A percentile compares a stretch with the other conserved stretches of the same genome.
These are phyloP conservation scores for Citeromyces matritensis DNA, from an alignment of 805 yeast genomes.

Conservation along the genomic window DNA sequence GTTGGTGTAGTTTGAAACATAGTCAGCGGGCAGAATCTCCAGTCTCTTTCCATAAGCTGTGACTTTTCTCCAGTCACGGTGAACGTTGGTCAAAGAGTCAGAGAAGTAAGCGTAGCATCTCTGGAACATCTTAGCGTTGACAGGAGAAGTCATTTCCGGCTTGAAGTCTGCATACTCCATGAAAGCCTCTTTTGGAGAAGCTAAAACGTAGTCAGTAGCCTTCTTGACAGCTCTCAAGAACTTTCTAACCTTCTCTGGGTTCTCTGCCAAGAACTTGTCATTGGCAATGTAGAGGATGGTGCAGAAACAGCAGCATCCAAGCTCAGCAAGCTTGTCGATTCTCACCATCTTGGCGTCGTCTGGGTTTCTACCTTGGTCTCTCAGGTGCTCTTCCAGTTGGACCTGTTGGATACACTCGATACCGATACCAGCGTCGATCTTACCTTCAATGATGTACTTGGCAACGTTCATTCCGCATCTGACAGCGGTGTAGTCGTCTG, in stretches of 20 bases:
- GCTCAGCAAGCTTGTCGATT: slow-evolving; percentile 37
- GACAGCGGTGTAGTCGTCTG: slow-evolving; percentile 39
- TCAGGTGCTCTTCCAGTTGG: slow-evolving; percentile 34
- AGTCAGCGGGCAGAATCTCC: slow-evolving; percentile 32
- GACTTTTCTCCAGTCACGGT: slow-evolving; percentile 43
- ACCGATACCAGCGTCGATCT: slow-evolving; percentile 43
- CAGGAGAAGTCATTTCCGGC: slow-evolving; percentile 24
- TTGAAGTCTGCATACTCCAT: slow-evolving; percentile 28
- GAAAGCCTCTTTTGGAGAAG: slow-evolving; percentile 29
- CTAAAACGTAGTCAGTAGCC: slow-evolving; percentile 32
- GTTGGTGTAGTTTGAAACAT: slow-evolving; percentile 32
- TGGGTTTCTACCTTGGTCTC: slow-evolving; percentile 23
- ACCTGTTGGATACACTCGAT: slow-evolving; percentile 47
- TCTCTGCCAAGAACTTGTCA: slow-evolving; percentile 28
- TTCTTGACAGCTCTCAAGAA: slow-evolving; percentile 32
- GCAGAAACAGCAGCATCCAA: slow-evolving; percentile 47
- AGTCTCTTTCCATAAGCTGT: slow-evolving; percentile 39
- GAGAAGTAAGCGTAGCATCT: slow-evolving; percentile 43
- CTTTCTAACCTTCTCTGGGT: slow-evolving; percentile 27
- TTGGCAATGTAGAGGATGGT: slow-evolving; percentile 37
- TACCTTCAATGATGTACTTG: slow-evolving; percentile 36
- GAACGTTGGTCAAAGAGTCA: slow-evolving; percentile 32
- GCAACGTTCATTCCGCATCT: slow-evolving; percentile 49
- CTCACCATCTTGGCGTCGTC: slow-evolving; percentile 38
- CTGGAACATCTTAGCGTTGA: slow-evolving; percentile 29